Base-by-base conservation (phyloP, 2,329 filamentous ascomycete species). In the Parascedosporium putredinis region DNA sequence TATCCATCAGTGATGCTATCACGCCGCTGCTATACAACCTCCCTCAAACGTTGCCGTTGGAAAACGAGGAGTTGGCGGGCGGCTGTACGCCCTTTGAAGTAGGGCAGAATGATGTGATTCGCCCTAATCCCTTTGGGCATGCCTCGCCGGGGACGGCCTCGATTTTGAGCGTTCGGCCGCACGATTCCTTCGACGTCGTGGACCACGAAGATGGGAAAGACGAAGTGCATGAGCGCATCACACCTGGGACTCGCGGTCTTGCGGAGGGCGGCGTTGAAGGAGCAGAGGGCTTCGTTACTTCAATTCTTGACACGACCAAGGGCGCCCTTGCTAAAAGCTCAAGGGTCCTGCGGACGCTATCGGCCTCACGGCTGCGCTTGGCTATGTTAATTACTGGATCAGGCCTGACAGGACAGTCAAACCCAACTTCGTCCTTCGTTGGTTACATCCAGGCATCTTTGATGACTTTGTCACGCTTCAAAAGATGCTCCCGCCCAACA, bases 381-480 rank as follows among this genome's bases (percentile, higher is more conserved):
- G 53, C 5, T 60, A 58, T 45, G 45, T 64, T 45, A 54, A 59
- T 12, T 53, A 62, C 20, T 61, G 61, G 40, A 51, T 60, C 2
- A 54, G 58, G 5, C 58, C 64, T 4, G 53, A 57, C 1, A 56
- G 55, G 22, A 57, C 62, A 33, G 36, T 43, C 3, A 53, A 59
- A 1, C 69, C 68, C n/a, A 77, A 77, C 53, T 63, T 85, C 45
- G 56, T 88, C 40, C 64, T 72, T 33, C 80, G 79, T 55, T 95
- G 86, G 70, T 67, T 95, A 52, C 84, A 86, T 57, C 89, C 89
- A 0, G 86, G 91, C 67, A 73, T 81, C 50, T 86, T 88, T 63
- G 73, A 79, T 55, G 80, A 88, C 66, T 94, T 93, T 62, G 67
- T 75, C 16, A 72, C 79, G 3, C 69, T 53, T 67, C 75, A 1